Percentiles rank a stretch among this genome's conserved stretches.
phyloP scores from a whole-genome alignment of 2,329 filamentous ascomycete genomes.

The Cladosporium sp. region DNA sequence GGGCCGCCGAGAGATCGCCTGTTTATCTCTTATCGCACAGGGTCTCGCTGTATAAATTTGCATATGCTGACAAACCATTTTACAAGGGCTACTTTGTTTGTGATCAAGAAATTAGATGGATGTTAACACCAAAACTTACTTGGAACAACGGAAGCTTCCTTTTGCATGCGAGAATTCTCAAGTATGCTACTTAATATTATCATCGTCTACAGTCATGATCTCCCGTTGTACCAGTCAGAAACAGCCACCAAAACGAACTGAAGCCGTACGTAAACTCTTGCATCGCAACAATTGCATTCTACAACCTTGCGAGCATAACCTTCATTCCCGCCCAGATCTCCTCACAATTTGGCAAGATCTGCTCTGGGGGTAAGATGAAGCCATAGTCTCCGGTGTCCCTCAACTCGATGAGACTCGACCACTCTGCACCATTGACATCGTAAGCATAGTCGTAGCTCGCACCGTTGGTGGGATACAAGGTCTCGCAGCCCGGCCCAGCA shows the following conservation, averaged over 20 bases:
- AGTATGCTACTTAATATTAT: not conserved
- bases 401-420: conserved; percentile 14
- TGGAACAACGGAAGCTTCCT: not conserved
- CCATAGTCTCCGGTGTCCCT: conserved; percentile 12
- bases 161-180: not conserved
- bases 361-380: conserved; percentile 16
- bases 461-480: conserved; percentile 12
- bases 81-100: not conserved
- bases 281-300: not conserved
- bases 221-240: not conserved
- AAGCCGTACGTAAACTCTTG: not conserved
- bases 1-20: not conserved
- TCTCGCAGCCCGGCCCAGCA: conserved; percentile 48
- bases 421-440: conserved; percentile 19
- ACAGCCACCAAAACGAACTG: not conserved
- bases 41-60: not conserved
- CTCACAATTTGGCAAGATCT: conserved; percentile 17
- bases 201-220: not conserved
- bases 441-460: conserved; percentile 22
- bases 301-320: conserved; percentile 23
- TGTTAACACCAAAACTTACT: not conserved
- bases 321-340: conserved; percentile 33
- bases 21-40: not conserved
- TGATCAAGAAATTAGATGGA: too few species aligned
- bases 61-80: not conserved